Base-by-base conservation (phyloP, 2,329 filamentous ascomycete species). In the Bipolaris victoriae region DNA sequence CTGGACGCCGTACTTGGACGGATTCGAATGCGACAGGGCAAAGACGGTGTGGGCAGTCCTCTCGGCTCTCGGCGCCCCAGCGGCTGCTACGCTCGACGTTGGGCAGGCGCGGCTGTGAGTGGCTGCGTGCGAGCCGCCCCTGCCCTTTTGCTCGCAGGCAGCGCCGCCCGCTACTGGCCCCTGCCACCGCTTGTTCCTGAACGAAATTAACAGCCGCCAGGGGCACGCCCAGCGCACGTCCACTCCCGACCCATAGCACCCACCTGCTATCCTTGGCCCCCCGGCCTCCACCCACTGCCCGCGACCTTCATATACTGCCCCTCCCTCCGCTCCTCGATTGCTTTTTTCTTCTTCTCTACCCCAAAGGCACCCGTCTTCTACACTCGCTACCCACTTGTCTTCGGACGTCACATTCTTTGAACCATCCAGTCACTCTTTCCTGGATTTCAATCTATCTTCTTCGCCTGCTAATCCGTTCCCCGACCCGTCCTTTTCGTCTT, bases 391-490 rank as follows among this genome's bases (percentile, higher is more conserved):
- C 44, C 49, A 44, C 60, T 63, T 69, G 64, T 71, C 62, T 63
- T 70, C 68, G 70, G 70, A 73, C 68, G 46, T 58, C 65, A 62
- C 74, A 63, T 64, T 76, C 72, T 71, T 75, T 69, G 57, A 68
- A 64, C 64, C 58, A 62, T 67, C 67, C 68, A 75, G 72, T 75
- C 74, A 74, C 68, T 76, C 74, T 60, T 75, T 76, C 69, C 70
- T 69, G 69, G 68, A 64, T 64, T 60, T 64, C 55, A 62, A 67
- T 65, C 55, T 45, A 39, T 52, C 37, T 53, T 49, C 55, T 16
- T 29, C 44, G 41, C 49, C 64, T 68, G 67, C 66, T 72, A 11
- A 71, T 70, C 66, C 65, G 69, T 52, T 70, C 26, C 70, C 70
- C 67, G 67, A 3, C 61, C 58, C 58, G 60, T 67, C 61, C 68